These are phyloP conservation scores for Exsudoporus frostii DNA, from an alignment of 768 basidiomycete species.

Conservation along the genomic window DNA sequence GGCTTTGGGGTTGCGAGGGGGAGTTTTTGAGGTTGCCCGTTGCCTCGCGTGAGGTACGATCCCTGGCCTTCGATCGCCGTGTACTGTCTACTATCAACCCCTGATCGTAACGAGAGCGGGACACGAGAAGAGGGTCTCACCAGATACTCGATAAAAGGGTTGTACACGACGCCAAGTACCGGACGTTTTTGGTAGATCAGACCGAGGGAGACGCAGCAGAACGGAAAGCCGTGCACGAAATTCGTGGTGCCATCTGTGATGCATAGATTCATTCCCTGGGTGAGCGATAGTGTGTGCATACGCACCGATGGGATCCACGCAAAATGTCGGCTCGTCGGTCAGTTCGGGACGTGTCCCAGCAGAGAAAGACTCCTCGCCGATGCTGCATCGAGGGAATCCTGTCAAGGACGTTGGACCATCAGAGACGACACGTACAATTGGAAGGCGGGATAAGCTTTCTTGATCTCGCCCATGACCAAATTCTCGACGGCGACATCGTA, in stretches of 20 bases:
- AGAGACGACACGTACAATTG: constrained; percentile 61
- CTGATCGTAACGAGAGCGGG: neutral
- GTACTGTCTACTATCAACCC: constrained; percentile 44
- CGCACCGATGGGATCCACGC: constrained; percentile 91
- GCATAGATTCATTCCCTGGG: neutral
- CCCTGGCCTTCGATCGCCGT: constrained; percentile 78
- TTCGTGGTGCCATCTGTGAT: constrained; percentile 81
- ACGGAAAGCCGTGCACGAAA: constrained; percentile 83
- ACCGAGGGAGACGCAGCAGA: constrained; percentile 88
- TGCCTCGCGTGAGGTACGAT: constrained; percentile 62
- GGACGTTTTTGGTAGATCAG: constrained; percentile 80
- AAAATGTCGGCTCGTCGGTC: constrained; percentile 90
- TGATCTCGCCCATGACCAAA: constrained; percentile 69
- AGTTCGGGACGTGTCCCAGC: constrained; percentile 65
- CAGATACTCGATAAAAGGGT: constrained; percentile 85
- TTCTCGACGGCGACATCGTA: constrained; percentile 92
- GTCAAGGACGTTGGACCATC: neutral
- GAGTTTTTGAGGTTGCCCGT: constrained; percentile 48
- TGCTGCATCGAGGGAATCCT: constrained; percentile 41
- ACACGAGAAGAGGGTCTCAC: constrained; percentile 32
- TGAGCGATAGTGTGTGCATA: neutral
- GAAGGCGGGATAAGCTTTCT: constrained; percentile 65
- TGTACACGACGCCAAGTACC: constrained; percentile 88
- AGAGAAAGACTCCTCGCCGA: constrained; percentile 92
- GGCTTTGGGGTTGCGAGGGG: constrained; percentile 66